Evolutionary conservation across 805 yeast genomes (phyloP), one percentile per base, ranked within the genome.

Genomic region (Blastobotrys terrestris): DNA sequence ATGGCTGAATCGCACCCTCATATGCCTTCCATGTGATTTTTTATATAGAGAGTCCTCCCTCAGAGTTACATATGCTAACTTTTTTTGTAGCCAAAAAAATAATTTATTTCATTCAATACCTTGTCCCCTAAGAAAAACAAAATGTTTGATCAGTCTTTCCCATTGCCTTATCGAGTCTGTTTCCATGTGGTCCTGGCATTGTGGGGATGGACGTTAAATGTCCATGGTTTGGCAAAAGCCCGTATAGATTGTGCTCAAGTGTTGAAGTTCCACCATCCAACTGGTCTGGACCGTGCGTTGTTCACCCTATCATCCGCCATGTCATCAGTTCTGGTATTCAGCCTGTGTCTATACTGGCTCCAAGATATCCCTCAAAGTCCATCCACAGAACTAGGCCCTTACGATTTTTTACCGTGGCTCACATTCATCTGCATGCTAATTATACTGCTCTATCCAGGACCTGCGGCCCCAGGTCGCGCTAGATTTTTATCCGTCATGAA

Each of bases 401-500:
- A 21, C 18, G 48, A 67, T n/a, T n/a, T 68, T 56, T 62, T 75
- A 14, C 79, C 79, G 4, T 65, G 73, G 46, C 57, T 69, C 3
- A 71, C 75, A 42, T 65, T 77, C 46, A 52, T 22, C 16, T 11
- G 18, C 18, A 16, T 65, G 2, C 57, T 63, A 39, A 65, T 74
- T 14, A 54, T 46, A 63, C 64, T 19, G 62, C 75, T 41, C 67
- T 75, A 59, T 70, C 56, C 77, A 67, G 48, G 58, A 63, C 51
- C 64, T 55, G 66, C 71, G 65, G 74, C 79, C 66, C 49, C 70
- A 65, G 43, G 54, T 67, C 67, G 2, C 59, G 70, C 1, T 72
- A 68, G 52, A 65, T 88, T 41, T 67, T 83, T 16, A 63, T 71
- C 11, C 16, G 60, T 82, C 41, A 53, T 70, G 2, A 70, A 69